Conservation (phyloP, 805 yeast species). For the Candida chauliodis region DNA sequence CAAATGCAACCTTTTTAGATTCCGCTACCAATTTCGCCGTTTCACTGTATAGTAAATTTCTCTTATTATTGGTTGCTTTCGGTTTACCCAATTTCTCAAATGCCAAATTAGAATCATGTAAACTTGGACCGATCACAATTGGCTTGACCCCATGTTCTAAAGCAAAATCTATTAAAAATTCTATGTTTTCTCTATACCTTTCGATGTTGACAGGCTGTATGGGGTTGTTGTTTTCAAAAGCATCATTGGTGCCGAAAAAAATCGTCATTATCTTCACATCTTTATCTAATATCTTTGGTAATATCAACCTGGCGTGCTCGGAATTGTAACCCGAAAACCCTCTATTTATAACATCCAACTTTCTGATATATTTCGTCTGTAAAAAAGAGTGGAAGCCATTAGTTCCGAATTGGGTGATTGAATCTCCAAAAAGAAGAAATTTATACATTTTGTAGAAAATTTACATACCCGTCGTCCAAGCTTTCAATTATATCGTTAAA, state of each 20-base stretch:
- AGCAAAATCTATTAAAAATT: slow-evolving; percentile 38
- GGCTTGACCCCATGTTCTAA: slow-evolving; percentile 43
- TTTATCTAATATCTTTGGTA: slow-evolving; percentile 42
- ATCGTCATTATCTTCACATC: slow-evolving; percentile 47
- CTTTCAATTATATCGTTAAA: slow-evolving; percentile 44
- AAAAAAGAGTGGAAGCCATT: slow-evolving; percentile 49
- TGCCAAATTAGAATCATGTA: slow-evolving; percentile 40
- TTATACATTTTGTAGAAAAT: neutral
- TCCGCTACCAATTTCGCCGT: slow-evolving; percentile 46
- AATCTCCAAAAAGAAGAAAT: slow-evolving; percentile 53
- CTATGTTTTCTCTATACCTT: slow-evolving; percentile 47
- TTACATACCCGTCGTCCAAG: slow-evolving; percentile 25
- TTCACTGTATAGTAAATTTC: slow-evolving; percentile 48
- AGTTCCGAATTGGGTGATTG: slow-evolving; percentile 57
- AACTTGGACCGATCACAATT: slow-evolving; percentile 61
- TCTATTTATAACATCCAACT: slow-evolving; percentile 63
- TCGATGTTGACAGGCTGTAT: slow-evolving; percentile 48
- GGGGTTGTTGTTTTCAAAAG: slow-evolving; percentile 15
- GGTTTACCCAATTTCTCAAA: slow-evolving; percentile 11
- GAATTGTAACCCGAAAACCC: slow-evolving; percentile 80
- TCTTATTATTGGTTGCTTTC: slow-evolving; percentile 31
- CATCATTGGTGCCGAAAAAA: slow-evolving; percentile 83
- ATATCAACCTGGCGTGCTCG: slow-evolving; percentile 45
- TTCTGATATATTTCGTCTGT: slow-evolving; percentile 48
- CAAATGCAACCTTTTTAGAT: slow-evolving; percentile 49